These are phyloP conservation scores for Komagataella pastoris DNA, from an alignment of 805 yeast genomes.

Conservation along the genomic window DNA sequence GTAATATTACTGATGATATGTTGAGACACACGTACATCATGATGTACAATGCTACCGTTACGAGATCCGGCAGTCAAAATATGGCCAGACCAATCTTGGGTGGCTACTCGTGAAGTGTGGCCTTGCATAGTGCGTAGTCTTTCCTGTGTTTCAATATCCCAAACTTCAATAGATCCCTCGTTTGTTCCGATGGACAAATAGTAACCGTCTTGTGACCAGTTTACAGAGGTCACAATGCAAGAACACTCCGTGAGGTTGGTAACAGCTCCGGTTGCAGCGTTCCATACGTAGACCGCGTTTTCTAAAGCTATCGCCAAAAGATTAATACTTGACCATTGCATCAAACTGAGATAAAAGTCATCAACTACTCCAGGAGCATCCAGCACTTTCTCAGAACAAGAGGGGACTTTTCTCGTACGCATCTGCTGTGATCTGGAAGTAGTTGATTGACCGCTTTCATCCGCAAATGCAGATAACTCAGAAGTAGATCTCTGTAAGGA, in stretches of 20 bases:
- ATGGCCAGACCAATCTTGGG: conserved; percentile 78
- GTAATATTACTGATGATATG: conserved; percentile 49
- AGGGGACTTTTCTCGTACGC: conserved; percentile 64
- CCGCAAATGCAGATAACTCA: background rate
- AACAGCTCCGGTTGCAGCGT: conserved; percentile 73
- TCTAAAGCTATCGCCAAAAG: conserved; percentile 82
- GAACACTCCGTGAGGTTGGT: conserved; percentile 47
- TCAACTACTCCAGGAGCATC: conserved; percentile 95
- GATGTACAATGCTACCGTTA: conserved; percentile 71
- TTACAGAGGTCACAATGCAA: conserved; percentile 50
- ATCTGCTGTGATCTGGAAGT: conserved; percentile 19
- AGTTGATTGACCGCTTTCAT: conserved; percentile 10
- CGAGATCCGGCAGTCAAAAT: conserved; percentile 78
- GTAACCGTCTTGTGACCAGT: conserved; percentile 87
- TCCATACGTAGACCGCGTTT: conserved; percentile 80
- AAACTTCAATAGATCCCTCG: conserved; percentile 78
- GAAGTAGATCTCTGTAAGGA: conserved; percentile 13
- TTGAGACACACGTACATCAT: conserved; percentile 77
- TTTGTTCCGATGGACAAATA: conserved; percentile 75
- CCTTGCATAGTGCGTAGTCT: conserved; percentile 69
- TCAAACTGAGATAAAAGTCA: conserved; percentile 78
- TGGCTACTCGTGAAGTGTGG: conserved; percentile 64
- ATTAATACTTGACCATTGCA: conserved; percentile 81
- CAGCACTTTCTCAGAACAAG: conserved; percentile 82
- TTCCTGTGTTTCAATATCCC: conserved; percentile 79